These are phyloP conservation scores for Paramecium tetraurelia DNA, from an alignment of 73 alveolate genomes.

Conservation along the genomic window DNA sequence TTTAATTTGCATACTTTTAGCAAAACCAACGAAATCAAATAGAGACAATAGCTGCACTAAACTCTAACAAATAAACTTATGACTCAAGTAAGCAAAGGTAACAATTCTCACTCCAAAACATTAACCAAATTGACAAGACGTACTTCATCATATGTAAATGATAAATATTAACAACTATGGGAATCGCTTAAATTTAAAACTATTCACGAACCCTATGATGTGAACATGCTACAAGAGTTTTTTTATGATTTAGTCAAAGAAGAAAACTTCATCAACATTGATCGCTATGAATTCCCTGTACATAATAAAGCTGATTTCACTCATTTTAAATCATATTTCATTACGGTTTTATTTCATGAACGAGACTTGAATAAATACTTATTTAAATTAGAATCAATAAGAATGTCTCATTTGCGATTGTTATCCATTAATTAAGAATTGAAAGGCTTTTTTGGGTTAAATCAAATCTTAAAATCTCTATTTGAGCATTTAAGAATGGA, in stretches of 20 bases:
- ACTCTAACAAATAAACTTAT: neutral
- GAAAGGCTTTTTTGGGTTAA: neutral
- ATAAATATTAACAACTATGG: slow-evolving; percentile 1
- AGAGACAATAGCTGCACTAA: neutral
- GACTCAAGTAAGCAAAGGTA: neutral
- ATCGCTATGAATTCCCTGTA: neutral
- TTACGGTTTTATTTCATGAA: neutral
- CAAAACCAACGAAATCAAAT: slow-evolving; percentile 9
- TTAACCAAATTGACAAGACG: neutral
- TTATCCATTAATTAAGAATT: neutral
- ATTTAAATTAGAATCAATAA: neutral
- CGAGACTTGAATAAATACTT: neutral
- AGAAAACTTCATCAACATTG: neutral
- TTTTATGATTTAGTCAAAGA: neutral
- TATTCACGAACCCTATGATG: neutral
- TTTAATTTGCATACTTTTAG: neutral
- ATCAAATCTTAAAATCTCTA: neutral
- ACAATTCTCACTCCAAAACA: neutral
- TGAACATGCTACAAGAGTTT: neutral
- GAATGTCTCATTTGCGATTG: neutral
- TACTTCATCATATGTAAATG: neutral
- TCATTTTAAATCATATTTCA: neutral
- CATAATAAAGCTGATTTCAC: neutral
- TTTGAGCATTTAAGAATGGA: neutral
- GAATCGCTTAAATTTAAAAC: neutral